Conservation (phyloP, 768 basidiomycete species). For the Termitomyces sp. region DNA sequence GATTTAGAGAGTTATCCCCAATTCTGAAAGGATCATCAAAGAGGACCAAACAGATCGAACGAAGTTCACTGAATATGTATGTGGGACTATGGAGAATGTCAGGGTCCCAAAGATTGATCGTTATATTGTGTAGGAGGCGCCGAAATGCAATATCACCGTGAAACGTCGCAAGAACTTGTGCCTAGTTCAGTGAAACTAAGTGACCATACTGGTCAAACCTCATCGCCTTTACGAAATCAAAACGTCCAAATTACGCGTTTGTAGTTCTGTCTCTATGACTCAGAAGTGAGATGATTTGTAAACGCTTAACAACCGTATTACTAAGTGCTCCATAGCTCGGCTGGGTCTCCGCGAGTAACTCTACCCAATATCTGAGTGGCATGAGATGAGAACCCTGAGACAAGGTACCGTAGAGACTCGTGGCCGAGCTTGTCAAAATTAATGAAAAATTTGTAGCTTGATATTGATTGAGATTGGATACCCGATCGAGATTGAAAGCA, state of each 20-base stretch:
- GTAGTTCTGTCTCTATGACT: not conserved
- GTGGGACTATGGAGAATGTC: not conserved
- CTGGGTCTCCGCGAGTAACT: too few species aligned
- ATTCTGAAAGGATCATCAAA: not conserved
- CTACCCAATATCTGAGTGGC: too few species aligned
- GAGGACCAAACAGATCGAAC: not conserved
- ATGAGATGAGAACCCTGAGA: too few species aligned
- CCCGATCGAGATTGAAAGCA: conserved; percentile 16
- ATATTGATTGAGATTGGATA: conserved; percentile 12
- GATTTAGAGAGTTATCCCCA: not conserved
- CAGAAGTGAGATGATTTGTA: conserved; percentile 6
- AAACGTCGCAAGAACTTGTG: not conserved
- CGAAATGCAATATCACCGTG: not conserved
- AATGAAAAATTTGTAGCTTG: conserved; percentile 8
- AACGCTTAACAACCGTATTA: not conserved
- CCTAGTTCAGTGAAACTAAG: conserved; percentile 4
- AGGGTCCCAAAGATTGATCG: not conserved
- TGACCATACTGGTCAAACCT: not conserved
- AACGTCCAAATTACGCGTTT: not conserved
- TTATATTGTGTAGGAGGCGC: not conserved
- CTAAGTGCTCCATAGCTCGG: not conserved
- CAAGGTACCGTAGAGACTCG: not conserved
- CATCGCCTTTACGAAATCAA: conserved; percentile 4
- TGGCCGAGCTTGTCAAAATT: conserved; percentile 11
- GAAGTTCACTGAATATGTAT: not conserved